A percentile compares a stretch with the other conserved stretches of the same genome.
Evolutionary conservation across 2,329 filamentous ascomycete genomes (phyloP).

Genomic region (Aspergillus sp.): DNA sequence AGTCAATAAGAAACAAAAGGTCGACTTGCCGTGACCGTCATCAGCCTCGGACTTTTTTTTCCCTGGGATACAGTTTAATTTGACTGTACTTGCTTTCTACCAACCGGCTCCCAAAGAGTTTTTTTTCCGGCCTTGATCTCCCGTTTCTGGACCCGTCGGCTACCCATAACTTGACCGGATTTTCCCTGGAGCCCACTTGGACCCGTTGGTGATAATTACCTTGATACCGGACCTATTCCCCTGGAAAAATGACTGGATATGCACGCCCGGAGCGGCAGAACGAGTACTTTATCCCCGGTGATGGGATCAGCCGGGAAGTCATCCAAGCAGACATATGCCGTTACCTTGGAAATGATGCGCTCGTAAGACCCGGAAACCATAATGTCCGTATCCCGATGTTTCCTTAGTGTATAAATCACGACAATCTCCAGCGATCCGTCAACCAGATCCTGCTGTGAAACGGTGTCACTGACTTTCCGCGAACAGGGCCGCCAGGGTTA

Average conservation of each 20-base stretch:
- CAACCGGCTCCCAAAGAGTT: conserved; percentile 15
- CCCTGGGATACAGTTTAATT: conserved; percentile 22
- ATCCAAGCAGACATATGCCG: conserved; percentile 83
- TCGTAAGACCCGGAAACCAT: conserved; percentile 72
- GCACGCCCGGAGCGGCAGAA: conserved; percentile 53
- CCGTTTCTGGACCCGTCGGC: conserved; percentile 18
- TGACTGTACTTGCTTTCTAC: conserved; percentile 23
- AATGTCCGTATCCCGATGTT: conserved; percentile 56
- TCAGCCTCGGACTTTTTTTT: conserved; percentile 19
- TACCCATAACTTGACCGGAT: conserved; percentile 14
- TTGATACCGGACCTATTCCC: conserved; percentile 23
- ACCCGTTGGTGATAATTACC: conserved; percentile 22
- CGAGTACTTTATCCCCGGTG: conserved; percentile 76
- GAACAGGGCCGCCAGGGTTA: conserved; percentile 68
- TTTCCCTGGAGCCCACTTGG: conserved; percentile 27
- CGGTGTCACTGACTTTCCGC: conserved; percentile 30
- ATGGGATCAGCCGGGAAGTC: conserved; percentile 80
- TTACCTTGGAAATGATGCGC: conserved; percentile 78
- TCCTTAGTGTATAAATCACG: conserved; percentile 4
- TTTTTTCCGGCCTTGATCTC: conserved; percentile 11
- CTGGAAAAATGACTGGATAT: conserved; percentile 37
- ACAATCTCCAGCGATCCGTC: neutral
- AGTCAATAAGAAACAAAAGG: conserved; percentile 11
- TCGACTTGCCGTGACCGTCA: conserved; percentile 17
- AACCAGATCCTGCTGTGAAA: conserved; percentile 2